Evolutionary conservation across 2,329 filamentous ascomycete genomes (phyloP), one percentile per base, ranked within the genome.

Genomic region (Cordyceps cicadae): DNA sequence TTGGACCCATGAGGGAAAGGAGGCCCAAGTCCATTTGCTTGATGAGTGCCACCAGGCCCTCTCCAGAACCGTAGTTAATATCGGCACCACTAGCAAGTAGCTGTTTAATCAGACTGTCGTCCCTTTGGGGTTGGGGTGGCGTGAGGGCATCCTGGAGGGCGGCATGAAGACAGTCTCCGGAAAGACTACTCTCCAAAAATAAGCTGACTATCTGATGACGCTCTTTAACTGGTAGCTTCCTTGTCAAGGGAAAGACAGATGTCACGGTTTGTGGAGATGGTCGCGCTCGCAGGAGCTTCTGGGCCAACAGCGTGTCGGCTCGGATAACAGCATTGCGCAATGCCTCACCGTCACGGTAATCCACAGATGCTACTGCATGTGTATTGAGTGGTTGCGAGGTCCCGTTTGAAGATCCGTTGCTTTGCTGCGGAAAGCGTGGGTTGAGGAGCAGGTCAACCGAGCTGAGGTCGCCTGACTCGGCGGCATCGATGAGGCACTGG

Each of bases 91-190:
- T 73, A 2, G 75, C 73, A 5, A 86, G 70, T 3, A 85, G 70
- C 5, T 85, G 72, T 7, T 75, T 74, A 59, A 86, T 80, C 12
- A 86, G 70, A 1, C 75, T 73, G 48, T 79, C 76, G 45, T 85
- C 82, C 43, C 80, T 73, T 46, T 74, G 71, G 0, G 76, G 74
- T 1, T 74, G 73, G 14, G 76, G 72, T 48, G 82, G 78, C 15
- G 76, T 74, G 48, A 85, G 78, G n/a, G 79, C 79, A 26, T 79
- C 75, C 62, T 83, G 78, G 2, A 85, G 67, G 2, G 80, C 80
- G 0, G 72, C 72, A 50, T 83, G 76, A 5, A 85, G 71, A 43
- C 72, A 74, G 2, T 76, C 71, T 0, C 77, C 78, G 0, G 78
- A 72, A 6, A 84, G 67, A 1, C 81, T 79, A 1, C 76, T 75